phyloP scores from a whole-genome alignment of 192 early-diverging fungal species.

The Kickxella alabastrina region DNA sequence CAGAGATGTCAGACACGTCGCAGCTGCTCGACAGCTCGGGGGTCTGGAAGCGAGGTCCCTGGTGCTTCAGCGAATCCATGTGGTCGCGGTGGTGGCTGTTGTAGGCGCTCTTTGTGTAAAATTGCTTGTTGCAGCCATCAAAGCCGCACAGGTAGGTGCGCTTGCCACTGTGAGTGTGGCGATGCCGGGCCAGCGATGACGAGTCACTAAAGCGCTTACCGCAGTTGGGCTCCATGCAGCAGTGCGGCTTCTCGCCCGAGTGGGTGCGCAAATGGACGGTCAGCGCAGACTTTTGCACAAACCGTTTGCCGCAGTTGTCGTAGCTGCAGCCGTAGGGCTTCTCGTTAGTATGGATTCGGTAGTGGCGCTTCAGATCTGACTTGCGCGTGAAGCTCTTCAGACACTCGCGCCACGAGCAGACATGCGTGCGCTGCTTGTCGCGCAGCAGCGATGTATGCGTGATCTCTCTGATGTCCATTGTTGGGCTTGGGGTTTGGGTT shows the following conservation, averaged over 20 bases:
- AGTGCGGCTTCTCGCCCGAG: slow-evolving; percentile 71
- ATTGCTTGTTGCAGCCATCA: slow-evolving; percentile 48
- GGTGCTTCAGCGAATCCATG: slow-evolving; percentile 14
- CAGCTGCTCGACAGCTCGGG: neutral
- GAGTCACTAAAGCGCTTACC: slow-evolving; percentile 75
- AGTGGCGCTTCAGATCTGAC: slow-evolving; percentile 74
- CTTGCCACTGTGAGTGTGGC: slow-evolving; percentile 74
- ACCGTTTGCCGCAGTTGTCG: slow-evolving; percentile 70
- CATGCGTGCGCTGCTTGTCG: slow-evolving; percentile 44
- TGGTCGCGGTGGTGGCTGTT: slow-evolving; percentile 36
- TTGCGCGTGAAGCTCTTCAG: slow-evolving; percentile 64
- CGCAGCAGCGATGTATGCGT: slow-evolving; percentile 23
- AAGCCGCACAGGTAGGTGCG: slow-evolving; percentile 65
- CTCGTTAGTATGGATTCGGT: slow-evolving; percentile 76
- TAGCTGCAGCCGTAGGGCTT: slow-evolving; percentile 67
- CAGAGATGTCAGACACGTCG: neutral
- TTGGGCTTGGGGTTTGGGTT: neutral
- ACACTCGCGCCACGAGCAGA: slow-evolving; percentile 59
- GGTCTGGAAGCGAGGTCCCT: neutral
- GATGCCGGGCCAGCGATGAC: slow-evolving; percentile 73
- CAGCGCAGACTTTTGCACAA: slow-evolving; percentile 81
- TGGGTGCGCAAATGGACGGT: slow-evolving; percentile 77
- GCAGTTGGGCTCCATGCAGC: slow-evolving; percentile 66
- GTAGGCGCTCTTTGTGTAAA: slow-evolving; percentile 43
- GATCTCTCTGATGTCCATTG: slow-evolving; percentile 44